phyloP scores from a whole-genome alignment of 257 asterid genomes.

The Cordia subcordata region DNA sequence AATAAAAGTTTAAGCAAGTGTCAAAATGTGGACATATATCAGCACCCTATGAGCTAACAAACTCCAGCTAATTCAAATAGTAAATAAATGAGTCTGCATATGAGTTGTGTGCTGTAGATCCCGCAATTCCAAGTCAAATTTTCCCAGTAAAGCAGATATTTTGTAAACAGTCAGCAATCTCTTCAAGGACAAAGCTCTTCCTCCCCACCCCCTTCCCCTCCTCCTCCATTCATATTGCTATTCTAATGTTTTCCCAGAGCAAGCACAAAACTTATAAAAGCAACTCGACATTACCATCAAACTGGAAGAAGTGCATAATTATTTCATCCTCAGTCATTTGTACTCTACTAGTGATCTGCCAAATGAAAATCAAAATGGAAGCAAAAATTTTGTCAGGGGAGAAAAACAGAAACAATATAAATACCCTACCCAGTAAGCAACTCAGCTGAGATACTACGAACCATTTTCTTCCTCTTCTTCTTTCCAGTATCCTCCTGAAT shows the following conservation, averaged over 20 bases:
- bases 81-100: too few species aligned
- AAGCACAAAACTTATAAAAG: slow-evolving; percentile 8
- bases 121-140: too few species aligned
- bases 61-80: too few species aligned
- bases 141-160: too few species aligned
- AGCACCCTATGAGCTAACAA: too few species aligned
- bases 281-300: slow-evolving; percentile 65
- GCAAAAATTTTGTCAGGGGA: slow-evolving; percentile 1
- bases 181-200: too few species aligned
- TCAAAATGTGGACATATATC: too few species aligned
- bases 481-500: slow-evolving; percentile 41
- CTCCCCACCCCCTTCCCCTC: too few species aligned
- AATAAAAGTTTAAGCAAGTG: too few species aligned
- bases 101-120: too few species aligned
- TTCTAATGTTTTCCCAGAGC: background rate
- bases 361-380: slow-evolving; percentile 10
- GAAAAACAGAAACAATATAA: slow-evolving; percentile 5
- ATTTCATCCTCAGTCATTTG: slow-evolving; percentile 88
- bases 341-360: slow-evolving; percentile 62
- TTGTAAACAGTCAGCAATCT: too few species aligned
- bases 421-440: slow-evolving; percentile 8
- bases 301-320: slow-evolving; percentile 76
- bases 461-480: slow-evolving; percentile 64
- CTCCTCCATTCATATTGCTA: too few species aligned
- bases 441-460: slow-evolving; percentile 28